These are phyloP conservation scores for Penicillium sp. DNA, from an alignment of 2,329 filamentous ascomycete species.

Conservation along the genomic window DNA sequence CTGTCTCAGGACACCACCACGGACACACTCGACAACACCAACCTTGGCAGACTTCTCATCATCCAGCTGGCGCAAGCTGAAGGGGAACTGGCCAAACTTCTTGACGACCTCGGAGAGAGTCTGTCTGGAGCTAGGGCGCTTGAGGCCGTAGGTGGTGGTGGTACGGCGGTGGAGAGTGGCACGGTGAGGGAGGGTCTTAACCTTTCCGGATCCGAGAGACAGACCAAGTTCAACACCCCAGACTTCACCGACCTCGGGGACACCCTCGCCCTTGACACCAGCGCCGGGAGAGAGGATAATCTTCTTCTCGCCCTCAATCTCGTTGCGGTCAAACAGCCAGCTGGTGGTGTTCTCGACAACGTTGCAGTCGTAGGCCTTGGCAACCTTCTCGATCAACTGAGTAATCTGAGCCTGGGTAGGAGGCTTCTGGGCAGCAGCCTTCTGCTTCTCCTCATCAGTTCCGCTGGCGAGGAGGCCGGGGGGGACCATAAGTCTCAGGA, in stretches of 20 bases:
- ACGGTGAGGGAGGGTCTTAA: slow-evolving; percentile 81
- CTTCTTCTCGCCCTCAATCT: slow-evolving; percentile 97
- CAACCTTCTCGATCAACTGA: slow-evolving; percentile 78
- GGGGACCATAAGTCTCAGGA: slow-evolving; percentile 81
- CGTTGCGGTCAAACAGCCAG: slow-evolving; percentile 92
- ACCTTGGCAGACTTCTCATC: slow-evolving; percentile 93
- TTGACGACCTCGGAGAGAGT: slow-evolving; percentile 88
- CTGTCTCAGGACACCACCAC: slow-evolving; percentile 81
- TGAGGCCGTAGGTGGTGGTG: slow-evolving; percentile 80
- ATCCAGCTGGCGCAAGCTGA: slow-evolving; percentile 91
- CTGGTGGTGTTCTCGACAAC: slow-evolving; percentile 96
- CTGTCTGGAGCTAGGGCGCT: slow-evolving; percentile 86
- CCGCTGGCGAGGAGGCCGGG: slow-evolving; percentile 72
- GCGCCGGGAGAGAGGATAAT: slow-evolving; percentile 78
- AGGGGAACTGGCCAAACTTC: slow-evolving; percentile 96
- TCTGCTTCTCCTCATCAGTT: slow-evolving; percentile 90
- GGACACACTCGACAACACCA: slow-evolving; percentile 92
- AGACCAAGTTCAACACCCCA: slow-evolving; percentile 97
- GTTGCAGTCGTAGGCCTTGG: slow-evolving; percentile 81
- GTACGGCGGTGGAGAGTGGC: slow-evolving; percentile 90
- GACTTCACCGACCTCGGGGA: slow-evolving; percentile 80
- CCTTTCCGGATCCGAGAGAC: slow-evolving; percentile 82
- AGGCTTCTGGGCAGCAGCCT: slow-evolving; percentile 71
- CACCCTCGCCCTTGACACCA: slow-evolving; percentile 80
- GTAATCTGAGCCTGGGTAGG: slow-evolving; percentile 82